Percentiles rank a stretch among this genome's conserved stretches.
These are phyloP conservation scores for Amanita molliuscula DNA, from an alignment of 768 basidiomycete genomes.

Conservation along the genomic window DNA sequence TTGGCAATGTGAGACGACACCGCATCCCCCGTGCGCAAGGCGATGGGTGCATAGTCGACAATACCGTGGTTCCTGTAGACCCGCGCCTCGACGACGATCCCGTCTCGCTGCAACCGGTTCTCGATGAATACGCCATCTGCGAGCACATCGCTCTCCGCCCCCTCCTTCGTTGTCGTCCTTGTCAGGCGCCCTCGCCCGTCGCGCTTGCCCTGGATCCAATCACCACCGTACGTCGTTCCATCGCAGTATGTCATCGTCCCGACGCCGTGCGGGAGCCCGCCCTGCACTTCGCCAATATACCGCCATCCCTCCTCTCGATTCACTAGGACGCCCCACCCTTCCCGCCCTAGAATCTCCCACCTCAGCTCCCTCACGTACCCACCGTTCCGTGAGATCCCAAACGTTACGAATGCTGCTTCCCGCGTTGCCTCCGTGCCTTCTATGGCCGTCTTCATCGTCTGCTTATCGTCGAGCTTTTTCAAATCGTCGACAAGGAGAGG, in stretches of 20 bases:
- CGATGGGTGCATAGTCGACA: neutral
- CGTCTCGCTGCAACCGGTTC: neutral
- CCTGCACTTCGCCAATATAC: neutral
- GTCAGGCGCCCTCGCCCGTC: neutral
- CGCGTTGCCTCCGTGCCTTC: neutral
- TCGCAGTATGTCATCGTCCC: neutral
- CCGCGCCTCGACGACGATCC: neutral
- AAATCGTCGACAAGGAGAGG: neutral
- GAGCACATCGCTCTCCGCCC: neutral
- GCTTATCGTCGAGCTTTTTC: neutral
- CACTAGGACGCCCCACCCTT: neutral
- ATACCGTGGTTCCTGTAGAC: neutral
- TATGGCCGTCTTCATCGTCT: neutral
- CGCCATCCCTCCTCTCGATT: neutral
- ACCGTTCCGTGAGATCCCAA: neutral
- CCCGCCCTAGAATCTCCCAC: neutral
- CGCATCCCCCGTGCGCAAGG: neutral
- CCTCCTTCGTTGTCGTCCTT: neutral
- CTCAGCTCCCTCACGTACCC: neutral
- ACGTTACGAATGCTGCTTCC: neutral
- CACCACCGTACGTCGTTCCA: neutral
- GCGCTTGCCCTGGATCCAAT: neutral
- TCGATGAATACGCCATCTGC: neutral
- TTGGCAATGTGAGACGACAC: neutral
- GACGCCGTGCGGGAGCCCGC: neutral